Percentiles rank a stretch among this genome's conserved stretches.
Evolutionary conservation across 2,329 filamentous ascomycete genomes (phyloP).

Genomic region (Fusarium albosuccineum): DNA sequence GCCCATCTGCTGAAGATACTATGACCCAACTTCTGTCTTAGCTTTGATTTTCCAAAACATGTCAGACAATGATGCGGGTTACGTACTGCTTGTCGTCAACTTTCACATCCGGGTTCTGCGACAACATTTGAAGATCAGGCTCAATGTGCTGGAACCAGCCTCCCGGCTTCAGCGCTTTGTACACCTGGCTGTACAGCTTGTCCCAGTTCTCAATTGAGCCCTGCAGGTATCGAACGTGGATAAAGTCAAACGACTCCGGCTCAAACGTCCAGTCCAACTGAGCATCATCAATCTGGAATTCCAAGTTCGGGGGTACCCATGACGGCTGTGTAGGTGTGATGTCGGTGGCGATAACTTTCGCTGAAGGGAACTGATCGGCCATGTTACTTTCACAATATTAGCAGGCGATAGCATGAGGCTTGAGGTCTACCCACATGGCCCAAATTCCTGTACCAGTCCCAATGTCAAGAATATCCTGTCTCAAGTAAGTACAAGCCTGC

Average conservation of each 20-base stretch:
- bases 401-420: fast-evolving
- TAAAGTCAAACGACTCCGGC: slow-evolving; percentile 47
- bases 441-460: slow-evolving; percentile 43
- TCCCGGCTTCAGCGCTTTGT: slow-evolving; percentile 39
- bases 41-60: background rate
- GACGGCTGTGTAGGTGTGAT: slow-evolving; percentile 37
- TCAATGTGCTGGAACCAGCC: slow-evolving; percentile 46
- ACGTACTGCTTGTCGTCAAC: slow-evolving; percentile 37
- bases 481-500: background rate
- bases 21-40: fast-evolving
- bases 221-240: slow-evolving; percentile 50
- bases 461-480: slow-evolving; percentile 33
- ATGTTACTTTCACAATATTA: slow-evolving; percentile 26
- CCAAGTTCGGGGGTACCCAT: slow-evolving; percentile 52
- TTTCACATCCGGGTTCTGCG: slow-evolving; percentile 18
- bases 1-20: slow-evolving; percentile 41
- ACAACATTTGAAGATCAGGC: slow-evolving; percentile 39
- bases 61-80: fast-evolving
- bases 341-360: slow-evolving; percentile 38
- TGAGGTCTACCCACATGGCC: slow-evolving; percentile 32
- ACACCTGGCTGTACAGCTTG: slow-evolving; percentile 33
- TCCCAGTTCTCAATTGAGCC: slow-evolving; percentile 49
- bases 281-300: slow-evolving; percentile 55
- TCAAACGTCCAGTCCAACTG: slow-evolving; percentile 59
- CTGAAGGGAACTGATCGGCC: slow-evolving; percentile 40